phyloP scores from a whole-genome alignment of 1,284 basidiomycete genomes.

The Gymnopus androsaceus region DNA sequence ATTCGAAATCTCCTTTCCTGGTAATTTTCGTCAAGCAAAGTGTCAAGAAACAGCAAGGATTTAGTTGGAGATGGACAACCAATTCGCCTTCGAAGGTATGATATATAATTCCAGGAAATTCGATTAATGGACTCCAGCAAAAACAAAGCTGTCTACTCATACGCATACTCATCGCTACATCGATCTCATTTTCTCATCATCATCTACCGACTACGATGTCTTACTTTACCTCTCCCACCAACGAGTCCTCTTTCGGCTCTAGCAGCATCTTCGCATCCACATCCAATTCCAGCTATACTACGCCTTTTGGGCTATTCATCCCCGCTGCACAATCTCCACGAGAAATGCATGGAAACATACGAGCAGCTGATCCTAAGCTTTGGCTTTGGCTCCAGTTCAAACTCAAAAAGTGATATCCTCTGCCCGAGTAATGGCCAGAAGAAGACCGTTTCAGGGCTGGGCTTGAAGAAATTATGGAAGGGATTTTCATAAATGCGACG shows the following conservation, averaged over 20 bases:
- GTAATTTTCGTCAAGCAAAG: neutral
- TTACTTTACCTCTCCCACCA: neutral
- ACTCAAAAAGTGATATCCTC: too few relatives aligned
- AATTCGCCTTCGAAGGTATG: neutral
- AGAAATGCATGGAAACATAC: constrained; percentile 25
- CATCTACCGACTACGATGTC: neutral
- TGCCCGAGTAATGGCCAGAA: too few relatives aligned
- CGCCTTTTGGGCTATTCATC: constrained; percentile 23
- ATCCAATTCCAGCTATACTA: constrained; percentile 23
- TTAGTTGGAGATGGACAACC: too few relatives aligned
- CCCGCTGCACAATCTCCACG: constrained; percentile 15
- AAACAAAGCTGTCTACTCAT: too few relatives aligned
- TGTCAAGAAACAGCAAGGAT: too few relatives aligned
- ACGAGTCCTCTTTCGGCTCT: constrained; percentile 1
- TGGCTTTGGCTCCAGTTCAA: neutral
- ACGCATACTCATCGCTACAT: too few relatives aligned
- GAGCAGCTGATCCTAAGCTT: constrained; percentile 31
- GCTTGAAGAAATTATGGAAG: neutral
- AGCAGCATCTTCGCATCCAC: constrained; percentile 21
- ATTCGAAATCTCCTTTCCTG: neutral
- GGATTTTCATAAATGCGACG: neutral
- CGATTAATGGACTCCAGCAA: neutral
- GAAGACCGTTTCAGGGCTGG: neutral
- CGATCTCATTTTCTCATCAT: neutral
- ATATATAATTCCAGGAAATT: neutral